Evolutionary conservation across 2,329 filamentous ascomycete genomes (phyloP).

Genomic region (Microdochium trichocladiopsis): DNA sequence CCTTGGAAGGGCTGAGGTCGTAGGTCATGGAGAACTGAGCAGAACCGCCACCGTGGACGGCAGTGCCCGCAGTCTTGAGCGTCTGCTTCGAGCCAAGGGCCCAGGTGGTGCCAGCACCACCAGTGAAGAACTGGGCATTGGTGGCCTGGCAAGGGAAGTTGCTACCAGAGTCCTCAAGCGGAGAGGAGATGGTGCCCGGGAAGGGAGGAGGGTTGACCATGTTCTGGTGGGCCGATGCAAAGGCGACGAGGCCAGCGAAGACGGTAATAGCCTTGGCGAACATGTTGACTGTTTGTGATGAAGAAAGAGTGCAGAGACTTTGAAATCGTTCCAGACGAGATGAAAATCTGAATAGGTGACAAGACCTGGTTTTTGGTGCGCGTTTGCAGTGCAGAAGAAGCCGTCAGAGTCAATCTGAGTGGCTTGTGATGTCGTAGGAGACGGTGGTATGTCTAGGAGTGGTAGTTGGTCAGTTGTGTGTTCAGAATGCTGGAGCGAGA

Average conservation of each 20-base stretch:
- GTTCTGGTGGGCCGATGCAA: slow-evolving; percentile 67
- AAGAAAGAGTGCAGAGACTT: neutral
- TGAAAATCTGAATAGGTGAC: neutral
- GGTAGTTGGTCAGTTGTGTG: neutral
- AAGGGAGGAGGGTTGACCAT: slow-evolving; percentile 66
- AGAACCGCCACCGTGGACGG: slow-evolving; percentile 83
- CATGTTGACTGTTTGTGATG: slow-evolving; percentile 38
- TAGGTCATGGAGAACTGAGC: slow-evolving; percentile 86
- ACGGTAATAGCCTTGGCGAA: slow-evolving; percentile 39
- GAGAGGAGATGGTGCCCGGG: slow-evolving; percentile 45
- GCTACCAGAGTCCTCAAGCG: slow-evolving; percentile 50
- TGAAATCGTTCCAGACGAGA: neutral
- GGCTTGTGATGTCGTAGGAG: neutral
- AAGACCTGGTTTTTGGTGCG: neutral
- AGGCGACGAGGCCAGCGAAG: slow-evolving; percentile 48
- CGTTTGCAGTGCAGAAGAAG: neutral
- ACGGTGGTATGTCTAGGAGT: neutral
- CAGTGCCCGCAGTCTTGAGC: slow-evolving; percentile 62
- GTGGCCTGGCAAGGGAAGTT: slow-evolving; percentile 82
- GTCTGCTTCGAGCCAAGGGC: slow-evolving; percentile 53
- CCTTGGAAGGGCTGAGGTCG: slow-evolving; percentile 59
- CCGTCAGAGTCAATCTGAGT: neutral
- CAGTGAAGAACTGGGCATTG: slow-evolving; percentile 34
- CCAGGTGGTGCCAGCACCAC: slow-evolving; percentile 49
- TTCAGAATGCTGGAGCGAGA: neutral